Evolutionary conservation across 164 flowering plant genomes (phyloP), one percentile per base, ranked within the genome.

Genomic region (Warburgia ugandensis): DNA sequence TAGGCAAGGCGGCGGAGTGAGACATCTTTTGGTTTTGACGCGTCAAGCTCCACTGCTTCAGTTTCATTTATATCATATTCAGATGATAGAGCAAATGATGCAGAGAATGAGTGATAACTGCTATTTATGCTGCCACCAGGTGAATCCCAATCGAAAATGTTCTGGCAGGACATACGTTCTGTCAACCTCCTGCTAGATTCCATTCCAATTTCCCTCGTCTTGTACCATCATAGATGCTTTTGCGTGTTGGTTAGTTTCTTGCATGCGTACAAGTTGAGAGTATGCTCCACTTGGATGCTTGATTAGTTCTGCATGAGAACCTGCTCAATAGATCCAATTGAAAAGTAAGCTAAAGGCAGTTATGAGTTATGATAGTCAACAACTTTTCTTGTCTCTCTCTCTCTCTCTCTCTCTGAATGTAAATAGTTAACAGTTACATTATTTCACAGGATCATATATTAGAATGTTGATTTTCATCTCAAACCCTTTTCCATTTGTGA

Each of bases 281-380:
- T 75, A 78, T 43, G 70, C 64, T 33, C 84, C 84, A 26, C 69
- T 51, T 36, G 68, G 70, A 66, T 71, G 37, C 31, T 56, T 63
- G 14, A 63, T 48, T 26, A 78, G 77, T 59, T 65, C 71, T 12
- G 62, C 29, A 48, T 75, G 83, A 41, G 79, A 57, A 50, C 83
- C 83, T 77, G 72, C 19, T 37, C 45, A 44, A 21, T 33, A 9
- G 14, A 59, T n/a, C n/a, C n/a, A n/a, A n/a, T n/a, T n/a, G n/a
- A 16, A 35, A 41, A 36, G 13, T 25, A 4, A 22, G 10, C n/a
- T 12, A 13, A 27, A 16, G 16, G 16, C n/a, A n/a, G n/a, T n/a
- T 14, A 8, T 19, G n/a, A 13, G 4, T 13, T 35, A 12, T 35
- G n/a, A 35, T 12, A 16, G 38, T 35, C 12, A 35, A 35, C n/a